These are phyloP conservation scores for Harrya chromipes DNA, from an alignment of 768 basidiomycete genomes.

Conservation along the genomic window DNA sequence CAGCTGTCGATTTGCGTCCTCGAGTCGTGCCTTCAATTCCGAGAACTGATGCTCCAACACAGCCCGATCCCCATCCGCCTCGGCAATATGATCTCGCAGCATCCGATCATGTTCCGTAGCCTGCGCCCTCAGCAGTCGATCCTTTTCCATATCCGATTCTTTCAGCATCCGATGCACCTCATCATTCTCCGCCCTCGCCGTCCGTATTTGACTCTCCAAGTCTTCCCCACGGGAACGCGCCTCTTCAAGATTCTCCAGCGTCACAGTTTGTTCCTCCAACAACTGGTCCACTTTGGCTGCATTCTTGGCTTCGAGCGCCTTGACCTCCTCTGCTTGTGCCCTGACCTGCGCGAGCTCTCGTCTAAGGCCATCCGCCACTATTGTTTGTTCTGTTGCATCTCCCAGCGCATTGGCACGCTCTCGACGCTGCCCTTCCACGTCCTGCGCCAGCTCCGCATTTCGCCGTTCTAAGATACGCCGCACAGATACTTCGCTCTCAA, in stretches of 20 bases:
- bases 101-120: slow-evolving; percentile 63
- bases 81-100: slow-evolving; percentile 85
- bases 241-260: slow-evolving; percentile 68
- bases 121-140: slow-evolving; percentile 67
- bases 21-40: slow-evolving; percentile 63
- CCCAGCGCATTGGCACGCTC: slow-evolving; percentile 56
- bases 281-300: slow-evolving; percentile 59
- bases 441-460: slow-evolving; percentile 51
- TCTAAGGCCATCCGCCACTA: slow-evolving; percentile 53
- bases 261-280: slow-evolving; percentile 73
- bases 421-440: slow-evolving; percentile 53
- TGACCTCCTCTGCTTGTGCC: slow-evolving; percentile 64
- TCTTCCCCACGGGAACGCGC: slow-evolving; percentile 73
- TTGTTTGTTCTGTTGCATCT: slow-evolving; percentile 68
- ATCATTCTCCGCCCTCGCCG: slow-evolving; percentile 67
- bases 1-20: slow-evolving; percentile 57
- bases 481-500: slow-evolving; percentile 60
- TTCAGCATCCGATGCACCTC: slow-evolving; percentile 60
- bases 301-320: slow-evolving; percentile 62
- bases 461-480: slow-evolving; percentile 64
- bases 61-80: slow-evolving; percentile 91
- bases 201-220: slow-evolving; percentile 70
- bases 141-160: slow-evolving; percentile 74
- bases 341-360: slow-evolving; percentile 61
- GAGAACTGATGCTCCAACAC: slow-evolving; percentile 87